Evolutionary conservation across 2,329 filamentous ascomycete genomes (phyloP).

Genomic region (Pezicula radicicola): DNA sequence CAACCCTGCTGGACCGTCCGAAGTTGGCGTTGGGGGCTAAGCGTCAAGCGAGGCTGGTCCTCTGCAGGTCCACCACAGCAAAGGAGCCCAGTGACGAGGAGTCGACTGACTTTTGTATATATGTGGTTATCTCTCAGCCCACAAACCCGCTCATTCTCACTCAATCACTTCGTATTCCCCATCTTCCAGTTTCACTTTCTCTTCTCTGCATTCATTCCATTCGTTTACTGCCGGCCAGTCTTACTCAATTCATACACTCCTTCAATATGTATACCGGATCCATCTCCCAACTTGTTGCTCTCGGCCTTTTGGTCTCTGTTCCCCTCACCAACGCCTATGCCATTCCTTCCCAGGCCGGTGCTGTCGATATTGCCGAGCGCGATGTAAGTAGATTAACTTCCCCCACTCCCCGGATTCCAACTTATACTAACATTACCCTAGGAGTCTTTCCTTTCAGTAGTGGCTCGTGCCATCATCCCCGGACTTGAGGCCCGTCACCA

Average conservation of each 20-base stretch:
- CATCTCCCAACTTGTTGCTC: slow-evolving; percentile 19
- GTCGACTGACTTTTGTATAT: neutral
- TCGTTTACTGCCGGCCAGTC: slow-evolving; percentile 27
- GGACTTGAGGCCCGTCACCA: slow-evolving; percentile 11
- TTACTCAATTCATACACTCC: slow-evolving; percentile 12
- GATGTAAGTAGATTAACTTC: slow-evolving; percentile 8
- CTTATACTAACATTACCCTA: neutral
- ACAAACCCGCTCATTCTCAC: slow-evolving; percentile 12
- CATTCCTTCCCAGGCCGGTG: slow-evolving; percentile 8
- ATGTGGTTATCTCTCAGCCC: neutral
- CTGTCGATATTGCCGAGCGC: slow-evolving; percentile 12
- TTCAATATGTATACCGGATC: slow-evolving; percentile 25
- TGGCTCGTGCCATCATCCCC: neutral
- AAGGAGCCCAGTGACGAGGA: neutral
- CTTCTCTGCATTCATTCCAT: slow-evolving; percentile 12
- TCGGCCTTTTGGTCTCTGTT: slow-evolving; percentile 24
- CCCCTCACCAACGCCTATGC: slow-evolving; percentile 19
- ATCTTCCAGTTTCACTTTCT: slow-evolving; percentile 2
- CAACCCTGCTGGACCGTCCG: neutral
- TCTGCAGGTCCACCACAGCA: no score
- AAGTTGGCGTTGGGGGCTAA: neutral
- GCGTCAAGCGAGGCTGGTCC: neutral
- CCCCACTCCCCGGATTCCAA: neutral
- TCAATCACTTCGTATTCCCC: slow-evolving; percentile 7
- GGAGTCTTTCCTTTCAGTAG: neutral